These are phyloP conservation scores for Mucor plumbeus DNA, from an alignment of 371 early-diverging fungal species.

Conservation along the genomic window DNA sequence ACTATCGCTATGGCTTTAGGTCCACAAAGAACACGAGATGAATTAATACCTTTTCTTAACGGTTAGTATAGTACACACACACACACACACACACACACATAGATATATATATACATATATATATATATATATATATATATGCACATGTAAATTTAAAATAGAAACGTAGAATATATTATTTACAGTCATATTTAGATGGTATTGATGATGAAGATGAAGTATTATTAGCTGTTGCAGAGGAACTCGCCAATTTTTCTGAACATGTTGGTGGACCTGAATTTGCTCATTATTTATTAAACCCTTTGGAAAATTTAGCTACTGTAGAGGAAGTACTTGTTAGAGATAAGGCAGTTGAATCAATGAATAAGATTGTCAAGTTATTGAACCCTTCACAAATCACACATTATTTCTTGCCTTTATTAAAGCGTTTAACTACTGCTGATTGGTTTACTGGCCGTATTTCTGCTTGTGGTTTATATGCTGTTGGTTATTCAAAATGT, in stretches of 20 bases:
- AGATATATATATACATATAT: too few relatives aligned
- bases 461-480: slow-evolving; percentile 92
- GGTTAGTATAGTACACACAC: too few relatives aligned
- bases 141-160: not conserved
- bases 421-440: slow-evolving; percentile 90
- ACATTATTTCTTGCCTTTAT: slow-evolving; percentile 85
- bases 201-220: slow-evolving; percentile 99
- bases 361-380: slow-evolving; percentile 77
- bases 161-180: not conserved
- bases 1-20: slow-evolving; percentile 97
- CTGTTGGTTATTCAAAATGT: slow-evolving; percentile 77
- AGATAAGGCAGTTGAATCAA: slow-evolving; percentile 95
- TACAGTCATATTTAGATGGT: slow-evolving; percentile 69
- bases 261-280: slow-evolving; percentile 89
- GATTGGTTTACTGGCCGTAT: slow-evolving; percentile 98
- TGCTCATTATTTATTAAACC: slow-evolving; percentile 86
- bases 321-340: slow-evolving; percentile 97
- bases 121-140: too few relatives aligned
- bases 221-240: slow-evolving; percentile 90
- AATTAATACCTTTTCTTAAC: slow-evolving; percentile 95
- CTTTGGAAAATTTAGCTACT: slow-evolving; percentile 94
- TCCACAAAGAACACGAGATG: slow-evolving; percentile 93
- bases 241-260: slow-evolving; percentile 91
- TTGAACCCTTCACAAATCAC: slow-evolving; percentile 83
- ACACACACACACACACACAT: too few relatives aligned